phyloP scores from a whole-genome alignment of 2,329 filamentous ascomycete species.

The Tolypocladium amazonense region DNA sequence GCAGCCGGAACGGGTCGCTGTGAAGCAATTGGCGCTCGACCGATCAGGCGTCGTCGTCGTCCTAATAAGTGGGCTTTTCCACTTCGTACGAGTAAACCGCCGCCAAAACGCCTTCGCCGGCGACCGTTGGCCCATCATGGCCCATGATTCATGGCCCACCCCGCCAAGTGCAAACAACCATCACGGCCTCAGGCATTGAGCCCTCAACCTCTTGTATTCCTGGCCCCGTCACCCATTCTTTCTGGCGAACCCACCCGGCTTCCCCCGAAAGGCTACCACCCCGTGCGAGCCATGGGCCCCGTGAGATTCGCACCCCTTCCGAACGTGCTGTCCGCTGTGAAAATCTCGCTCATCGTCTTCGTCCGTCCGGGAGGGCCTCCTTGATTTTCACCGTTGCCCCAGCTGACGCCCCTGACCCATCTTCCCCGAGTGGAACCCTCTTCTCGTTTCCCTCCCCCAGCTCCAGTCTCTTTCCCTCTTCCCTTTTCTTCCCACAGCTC shows the following conservation, averaged over 20 bases:
- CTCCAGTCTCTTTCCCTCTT: slow-evolving; percentile 27
- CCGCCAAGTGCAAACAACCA: slow-evolving; percentile 2
- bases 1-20: not conserved
- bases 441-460: slow-evolving; percentile 20
- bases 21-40: not conserved
- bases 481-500: slow-evolving; percentile 27
- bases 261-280: slow-evolving; percentile 20
- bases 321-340: slow-evolving; percentile 10
- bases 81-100: not conserved
- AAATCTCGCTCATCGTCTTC: slow-evolving; percentile 18
- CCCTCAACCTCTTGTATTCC: slow-evolving; percentile 1
- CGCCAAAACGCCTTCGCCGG: not conserved
- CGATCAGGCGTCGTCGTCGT: not conserved
- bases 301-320: slow-evolving; percentile 17
- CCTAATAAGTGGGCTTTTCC: not conserved
- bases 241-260: slow-evolving; percentile 21
- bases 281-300: slow-evolving; percentile 11
- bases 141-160: slow-evolving; percentile 6
- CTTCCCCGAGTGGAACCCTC: slow-evolving; percentile 23
- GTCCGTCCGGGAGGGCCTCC: slow-evolving; percentile 3
- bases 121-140: slow-evolving; percentile 1
- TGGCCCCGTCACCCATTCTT: slow-evolving; percentile 12
- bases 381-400: slow-evolving; percentile 21
- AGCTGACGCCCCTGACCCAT: slow-evolving; percentile 20
- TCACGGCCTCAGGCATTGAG: slow-evolving; percentile 20